Evolutionary conservation across 352 stramenopile genomes (phyloP).

Genomic region (Albugo candida): DNA sequence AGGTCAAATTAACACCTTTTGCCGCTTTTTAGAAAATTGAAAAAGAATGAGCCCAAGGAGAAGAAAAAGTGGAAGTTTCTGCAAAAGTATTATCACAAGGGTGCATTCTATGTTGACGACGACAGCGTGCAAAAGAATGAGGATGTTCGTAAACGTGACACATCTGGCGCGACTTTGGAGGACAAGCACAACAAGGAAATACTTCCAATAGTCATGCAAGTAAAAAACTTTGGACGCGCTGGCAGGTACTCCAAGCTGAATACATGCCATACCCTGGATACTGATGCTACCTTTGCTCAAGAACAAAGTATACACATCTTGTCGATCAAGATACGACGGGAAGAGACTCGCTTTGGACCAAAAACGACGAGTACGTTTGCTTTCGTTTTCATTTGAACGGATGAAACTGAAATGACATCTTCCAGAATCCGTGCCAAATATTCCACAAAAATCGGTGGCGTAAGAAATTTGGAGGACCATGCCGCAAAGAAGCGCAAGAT

Average conservation of each 20-base stretch:
- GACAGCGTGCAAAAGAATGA: constrained; percentile 72
- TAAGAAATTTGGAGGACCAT: constrained; percentile 36
- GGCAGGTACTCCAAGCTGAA: constrained; percentile 48
- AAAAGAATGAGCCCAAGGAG: constrained; percentile 55
- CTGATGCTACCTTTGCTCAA: background rate
- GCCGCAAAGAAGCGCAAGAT: constrained; percentile 36
- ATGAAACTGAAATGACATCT: background rate
- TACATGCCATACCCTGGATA: background rate
- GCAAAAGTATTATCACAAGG: constrained; percentile 98
- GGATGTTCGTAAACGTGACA: constrained; percentile 84
- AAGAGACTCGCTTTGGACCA: constrained; percentile 58
- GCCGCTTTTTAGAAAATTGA: constrained; percentile 33
- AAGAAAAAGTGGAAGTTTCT: constrained; percentile 87
- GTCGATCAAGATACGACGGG: constrained; percentile 91
- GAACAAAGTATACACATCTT: constrained; percentile 96
- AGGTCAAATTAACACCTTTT: background rate
- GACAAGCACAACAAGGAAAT: constrained; percentile 89
- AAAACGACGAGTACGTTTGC: constrained; percentile 30
- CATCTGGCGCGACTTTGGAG: constrained; percentile 74
- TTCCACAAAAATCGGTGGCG: constrained; percentile 44
- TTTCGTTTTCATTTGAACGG: background rate
- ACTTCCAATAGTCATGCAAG: constrained; percentile 91
- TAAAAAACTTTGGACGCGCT: constrained; percentile 95
- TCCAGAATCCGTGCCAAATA: constrained; percentile 63
- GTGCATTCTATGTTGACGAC: constrained; percentile 95